Evolutionary conservation across 768 basidiomycete genomes (phyloP).

Genomic region (Phanerodontia chrysosporium): DNA sequence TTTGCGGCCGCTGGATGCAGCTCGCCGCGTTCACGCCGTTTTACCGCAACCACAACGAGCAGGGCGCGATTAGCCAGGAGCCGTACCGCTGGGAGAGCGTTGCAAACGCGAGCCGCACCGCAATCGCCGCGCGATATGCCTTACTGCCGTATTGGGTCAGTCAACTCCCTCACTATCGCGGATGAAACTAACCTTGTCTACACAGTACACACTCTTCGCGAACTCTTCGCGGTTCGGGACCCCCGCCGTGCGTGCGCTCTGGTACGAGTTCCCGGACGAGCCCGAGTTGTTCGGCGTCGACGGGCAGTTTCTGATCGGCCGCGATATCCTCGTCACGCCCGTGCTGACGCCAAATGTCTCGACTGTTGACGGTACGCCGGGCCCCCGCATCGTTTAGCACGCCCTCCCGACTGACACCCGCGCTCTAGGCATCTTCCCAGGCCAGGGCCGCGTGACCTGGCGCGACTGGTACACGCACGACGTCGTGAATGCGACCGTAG

Average conservation of each 20-base stretch:
- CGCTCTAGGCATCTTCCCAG: constrained; percentile 59
- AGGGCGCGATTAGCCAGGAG: constrained; percentile 69
- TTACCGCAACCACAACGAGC: constrained; percentile 73
- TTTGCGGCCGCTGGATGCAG: constrained; percentile 87
- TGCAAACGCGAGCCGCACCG: constrained; percentile 70
- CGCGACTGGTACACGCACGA: constrained; percentile 73
- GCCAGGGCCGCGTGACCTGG: constrained; percentile 54
- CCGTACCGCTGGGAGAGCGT: constrained; percentile 82
- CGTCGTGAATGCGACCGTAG: constrained; percentile 38
- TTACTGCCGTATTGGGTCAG: constrained; percentile 77
- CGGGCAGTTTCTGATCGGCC: constrained; percentile 68
- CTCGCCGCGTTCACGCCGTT: constrained; percentile 78
- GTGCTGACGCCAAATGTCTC: constrained; percentile 66
- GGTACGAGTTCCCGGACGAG: constrained; percentile 75
- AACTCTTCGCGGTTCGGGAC: constrained; percentile 61
- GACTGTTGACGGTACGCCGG: constrained; percentile 61
- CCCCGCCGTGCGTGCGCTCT: constrained; percentile 70
- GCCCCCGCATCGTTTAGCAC: no score
- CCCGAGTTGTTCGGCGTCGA: constrained; percentile 59
- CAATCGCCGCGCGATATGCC: constrained; percentile 64
- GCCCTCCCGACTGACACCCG: not conserved
- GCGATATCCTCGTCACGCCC: constrained; percentile 73
- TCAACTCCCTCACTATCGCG: not conserved
- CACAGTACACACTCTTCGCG: constrained; percentile 69
- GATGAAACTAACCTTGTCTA: not conserved